A percentile compares a stretch with the other conserved stretches of the same genome.
Conservation (phyloP, 495 filamentous ascomycete genomes). For the Opeltia flavorubescens region DNA sequence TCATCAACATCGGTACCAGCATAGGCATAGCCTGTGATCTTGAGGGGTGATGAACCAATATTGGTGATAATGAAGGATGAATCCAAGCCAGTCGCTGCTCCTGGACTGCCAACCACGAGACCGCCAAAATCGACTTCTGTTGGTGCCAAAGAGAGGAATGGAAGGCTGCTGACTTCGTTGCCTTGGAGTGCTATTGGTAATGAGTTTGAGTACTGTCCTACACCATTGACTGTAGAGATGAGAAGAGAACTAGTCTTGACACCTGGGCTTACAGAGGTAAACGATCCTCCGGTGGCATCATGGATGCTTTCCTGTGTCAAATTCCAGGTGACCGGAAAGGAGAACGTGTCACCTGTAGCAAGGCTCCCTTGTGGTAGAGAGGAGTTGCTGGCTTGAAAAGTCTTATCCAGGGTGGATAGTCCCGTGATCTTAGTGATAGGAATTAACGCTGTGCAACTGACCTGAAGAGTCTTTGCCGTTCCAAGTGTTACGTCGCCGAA, state of each 20-base stretch:
- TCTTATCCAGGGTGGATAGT: constrained; percentile 14
- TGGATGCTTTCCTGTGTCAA: constrained; percentile 22
- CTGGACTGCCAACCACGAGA: constrained; percentile 18
- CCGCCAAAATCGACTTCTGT: constrained; percentile 22
- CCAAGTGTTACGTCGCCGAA: constrained; percentile 29
- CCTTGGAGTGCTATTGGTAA: constrained; percentile 22
- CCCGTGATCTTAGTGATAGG: constrained; percentile 20
- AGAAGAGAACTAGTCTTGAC: constrained; percentile 18
- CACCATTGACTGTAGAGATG: constrained; percentile 20
- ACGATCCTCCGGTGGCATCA: constrained; percentile 19
- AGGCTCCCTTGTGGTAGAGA: constrained; percentile 21
- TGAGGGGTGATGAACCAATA: constrained; percentile 20
- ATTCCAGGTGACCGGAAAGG: constrained; percentile 25
- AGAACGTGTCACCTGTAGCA: constrained; percentile 19
- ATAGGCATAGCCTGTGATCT: constrained; percentile 22
- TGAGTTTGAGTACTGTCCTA: constrained; percentile 17
- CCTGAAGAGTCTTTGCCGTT: constrained; percentile 12
- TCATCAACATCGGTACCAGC: constrained; percentile 14
- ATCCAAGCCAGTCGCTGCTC: constrained; percentile 14
- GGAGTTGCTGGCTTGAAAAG: constrained; percentile 19
- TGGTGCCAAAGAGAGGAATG: constrained; percentile 21
- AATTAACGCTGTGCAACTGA: constrained; percentile 24
- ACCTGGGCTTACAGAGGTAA: constrained; percentile 16
- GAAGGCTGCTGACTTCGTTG: constrained; percentile 15
- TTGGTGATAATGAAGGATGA: constrained; percentile 24